These are phyloP conservation scores for Xylariaceae sp. DNA, from an alignment of 2,329 filamentous ascomycete genomes.

Conservation along the genomic window DNA sequence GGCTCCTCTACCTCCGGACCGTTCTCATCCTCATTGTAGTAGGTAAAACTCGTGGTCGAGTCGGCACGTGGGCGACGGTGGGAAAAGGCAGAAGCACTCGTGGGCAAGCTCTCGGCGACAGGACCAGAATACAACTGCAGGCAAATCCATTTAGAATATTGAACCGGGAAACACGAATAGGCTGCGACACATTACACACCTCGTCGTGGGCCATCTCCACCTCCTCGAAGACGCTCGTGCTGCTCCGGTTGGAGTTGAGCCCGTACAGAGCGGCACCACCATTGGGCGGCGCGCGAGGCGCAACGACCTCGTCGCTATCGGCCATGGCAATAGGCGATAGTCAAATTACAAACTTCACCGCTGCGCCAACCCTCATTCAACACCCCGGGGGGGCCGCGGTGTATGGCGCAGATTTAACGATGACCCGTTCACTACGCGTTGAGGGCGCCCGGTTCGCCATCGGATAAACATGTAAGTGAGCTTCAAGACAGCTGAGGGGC, in stretches of 20 bases:
- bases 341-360: constrained; percentile 1
- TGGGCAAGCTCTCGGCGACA: constrained; percentile 91
- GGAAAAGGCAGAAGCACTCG: constrained; percentile 84
- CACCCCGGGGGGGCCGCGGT: not conserved
- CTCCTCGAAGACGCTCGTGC: constrained; percentile 79
- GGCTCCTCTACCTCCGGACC: constrained; percentile 37
- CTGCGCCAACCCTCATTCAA: constrained; percentile 12
- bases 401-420: not conserved
- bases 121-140: constrained; percentile 77
- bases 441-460: constrained; percentile 1
- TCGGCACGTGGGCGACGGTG: constrained; percentile 77
- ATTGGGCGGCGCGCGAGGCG: constrained; percentile 20
- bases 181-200: constrained; percentile 40
- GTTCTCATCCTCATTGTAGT: constrained; percentile 66
- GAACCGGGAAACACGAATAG: constrained; percentile 2
- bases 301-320: constrained; percentile 21
- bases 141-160: constrained; percentile 20
- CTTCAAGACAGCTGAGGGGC: constrained; percentile 1
- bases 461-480: not conserved
- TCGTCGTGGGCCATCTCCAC: constrained; percentile 99
- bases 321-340: constrained; percentile 20
- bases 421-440: not conserved
- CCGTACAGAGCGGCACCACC: constrained; percentile 48
- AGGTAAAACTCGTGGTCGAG: constrained; percentile 84
- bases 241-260: constrained; percentile 64